Conservation (phyloP, 129 eudicot species). For the Saussurea involucrata region DNA sequence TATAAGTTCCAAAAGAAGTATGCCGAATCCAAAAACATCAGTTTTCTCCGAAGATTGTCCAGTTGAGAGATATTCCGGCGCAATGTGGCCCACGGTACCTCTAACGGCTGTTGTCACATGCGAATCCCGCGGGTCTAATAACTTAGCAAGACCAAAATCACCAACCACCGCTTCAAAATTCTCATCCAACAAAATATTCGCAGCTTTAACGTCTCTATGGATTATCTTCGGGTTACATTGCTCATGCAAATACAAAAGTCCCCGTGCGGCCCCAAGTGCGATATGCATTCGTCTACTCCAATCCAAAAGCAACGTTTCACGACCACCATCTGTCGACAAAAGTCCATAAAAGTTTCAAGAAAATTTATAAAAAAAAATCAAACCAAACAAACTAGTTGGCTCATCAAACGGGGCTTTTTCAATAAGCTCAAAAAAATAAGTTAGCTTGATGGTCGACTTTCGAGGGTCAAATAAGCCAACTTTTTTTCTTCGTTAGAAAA, state of each 20-base stretch:
- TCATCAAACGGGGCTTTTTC: too few species aligned
- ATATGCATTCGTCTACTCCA: slow-evolving; percentile 86
- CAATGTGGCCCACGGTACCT: slow-evolving; percentile 94
- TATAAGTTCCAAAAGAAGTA: slow-evolving; percentile 83
- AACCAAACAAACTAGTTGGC: background rate
- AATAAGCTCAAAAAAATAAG: too few species aligned
- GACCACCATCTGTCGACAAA: slow-evolving; percentile 44
- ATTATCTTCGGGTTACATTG: slow-evolving; percentile 93
- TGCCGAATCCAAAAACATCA: slow-evolving; percentile 93
- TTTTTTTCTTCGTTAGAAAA: background rate
- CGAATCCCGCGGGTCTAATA: slow-evolving; percentile 80
- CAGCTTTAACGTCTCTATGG: slow-evolving; percentile 95
- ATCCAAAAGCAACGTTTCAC: slow-evolving; percentile 74
- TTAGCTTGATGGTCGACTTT: background rate
- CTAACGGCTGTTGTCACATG: slow-evolving; percentile 98
- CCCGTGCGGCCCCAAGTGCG: slow-evolving; percentile 91
- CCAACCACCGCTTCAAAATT: slow-evolving; percentile 96
- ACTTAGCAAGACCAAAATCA: slow-evolving; percentile 98
- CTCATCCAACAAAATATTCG: slow-evolving; percentile 88
- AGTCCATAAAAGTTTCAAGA: background rate
- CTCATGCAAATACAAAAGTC: slow-evolving; percentile 85
- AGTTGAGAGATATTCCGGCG: slow-evolving; percentile 95
- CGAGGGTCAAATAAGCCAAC: background rate
- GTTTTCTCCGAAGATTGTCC: slow-evolving; percentile 98
- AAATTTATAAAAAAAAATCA: background rate